Evolutionary conservation across 2,329 filamentous ascomycete species (phyloP), one percentile per base, ranked within the genome.

Genomic region (Sphaceloma murrayae): DNA sequence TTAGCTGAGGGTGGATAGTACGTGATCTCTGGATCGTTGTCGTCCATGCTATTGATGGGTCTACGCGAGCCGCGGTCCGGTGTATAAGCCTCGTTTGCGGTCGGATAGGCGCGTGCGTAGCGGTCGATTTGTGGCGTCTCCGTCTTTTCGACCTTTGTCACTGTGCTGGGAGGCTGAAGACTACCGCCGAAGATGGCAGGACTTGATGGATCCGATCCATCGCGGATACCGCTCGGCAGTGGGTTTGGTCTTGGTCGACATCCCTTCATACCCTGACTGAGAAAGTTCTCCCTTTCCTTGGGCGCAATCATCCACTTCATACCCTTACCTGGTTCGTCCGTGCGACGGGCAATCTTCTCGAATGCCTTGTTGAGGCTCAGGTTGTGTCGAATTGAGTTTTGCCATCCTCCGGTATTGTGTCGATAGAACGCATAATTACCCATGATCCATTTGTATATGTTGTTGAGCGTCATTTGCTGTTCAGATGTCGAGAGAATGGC

Each of bases 291-390:
- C 38, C 82, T 79, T 52, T 81, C 75, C 51, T 93, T 85, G 1
- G 84, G 74, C 3, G 85, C 79, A 57, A 98, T 88, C 63, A 89
- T 85, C 91, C 91, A 98, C 61, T 96, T 96, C 87, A 95, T 96
- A 19, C 91, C 91, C 62, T 98, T 98, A 9, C 91, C 91, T 16
- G 91, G 91, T 60, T 98, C 91, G 54, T 96, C 86, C 0, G 87
- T 94, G 11, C 85, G 81, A 34, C 91, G 80, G 2, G 91, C 84
- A 6, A 94, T 83, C 62, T 98, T 98, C 54, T 87, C 80, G 57
- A 98, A 98, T 0, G 82, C 79, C 60, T 95, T 94, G 62, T 94
- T 96, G 31, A 98, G 67, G 1, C 91, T 96, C 10, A 98, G 65
- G 55, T 98, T 98, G 61, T 98, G 91, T 9, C 91, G 81, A 53